Percentiles rank a stretch among this genome's conserved stretches.
These are phyloP conservation scores for Scheffersomyces lignosus DNA, from an alignment of 805 yeast species.

Conservation along the genomic window DNA sequence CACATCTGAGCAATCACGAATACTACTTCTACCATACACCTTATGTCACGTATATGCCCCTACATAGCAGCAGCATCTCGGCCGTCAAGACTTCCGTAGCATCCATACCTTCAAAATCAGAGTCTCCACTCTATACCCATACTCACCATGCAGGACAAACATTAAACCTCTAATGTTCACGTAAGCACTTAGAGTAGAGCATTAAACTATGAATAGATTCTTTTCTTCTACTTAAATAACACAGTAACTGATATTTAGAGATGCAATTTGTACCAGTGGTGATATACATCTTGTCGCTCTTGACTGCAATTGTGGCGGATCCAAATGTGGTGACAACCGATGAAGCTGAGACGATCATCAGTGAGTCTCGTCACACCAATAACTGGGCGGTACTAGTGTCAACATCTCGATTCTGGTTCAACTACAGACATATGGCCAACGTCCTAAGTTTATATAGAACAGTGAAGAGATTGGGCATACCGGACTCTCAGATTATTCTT, in stretches of 20 bases:
- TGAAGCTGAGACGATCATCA: constrained; percentile 22
- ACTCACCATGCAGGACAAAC: too few relatives aligned
- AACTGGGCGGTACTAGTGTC: constrained; percentile 90
- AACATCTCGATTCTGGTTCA: constrained; percentile 97
- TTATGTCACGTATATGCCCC: too few relatives aligned
- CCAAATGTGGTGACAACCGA: constrained; percentile 13
- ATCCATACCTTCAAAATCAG: too few relatives aligned
- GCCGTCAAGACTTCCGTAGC: too few relatives aligned
- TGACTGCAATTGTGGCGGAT: constrained; percentile 8
- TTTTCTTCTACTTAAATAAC: not conserved
- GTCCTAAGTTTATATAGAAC: constrained; percentile 92
- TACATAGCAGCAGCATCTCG: too few relatives aligned
- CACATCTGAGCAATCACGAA: too few relatives aligned
- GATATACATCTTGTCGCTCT: constrained; percentile 1
- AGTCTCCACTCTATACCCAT: too few relatives aligned
- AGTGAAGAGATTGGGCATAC: constrained; percentile 93
- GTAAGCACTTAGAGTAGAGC: too few relatives aligned
- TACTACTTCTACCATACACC: too few relatives aligned
- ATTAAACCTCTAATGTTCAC: too few relatives aligned
- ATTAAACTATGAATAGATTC: not conserved
- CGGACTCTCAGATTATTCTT: constrained; percentile 93
- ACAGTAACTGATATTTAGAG: not conserved
- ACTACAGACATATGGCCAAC: constrained; percentile 97
- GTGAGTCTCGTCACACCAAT: constrained; percentile 54
- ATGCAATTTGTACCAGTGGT: too few relatives aligned